Evolutionary conservation across 176 grass and related monocot species (phyloP), one percentile per base, ranked within the genome.

Genomic region (Carex pumila): DNA sequence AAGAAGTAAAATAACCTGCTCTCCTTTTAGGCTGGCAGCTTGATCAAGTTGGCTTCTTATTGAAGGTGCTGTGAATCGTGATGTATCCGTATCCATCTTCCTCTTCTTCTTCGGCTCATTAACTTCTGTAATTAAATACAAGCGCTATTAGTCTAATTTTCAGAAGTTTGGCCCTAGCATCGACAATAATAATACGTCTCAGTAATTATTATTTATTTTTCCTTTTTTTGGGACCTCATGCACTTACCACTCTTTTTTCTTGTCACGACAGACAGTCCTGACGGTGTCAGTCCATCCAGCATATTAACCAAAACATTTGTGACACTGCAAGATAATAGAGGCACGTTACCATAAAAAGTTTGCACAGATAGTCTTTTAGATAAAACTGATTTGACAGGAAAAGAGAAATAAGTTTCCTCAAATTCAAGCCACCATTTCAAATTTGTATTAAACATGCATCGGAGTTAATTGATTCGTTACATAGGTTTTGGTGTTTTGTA

Each of bases 211-310:
- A 41, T 69, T 8, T 18, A 9, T n/a, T 47, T 70, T 17, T 80
- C 3, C 29, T 19, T 64, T 21, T 36, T 77, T 69, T 30, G 43
- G 68, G 39, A 62, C n/a, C 22, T 82, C 18, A 62, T 64, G 47
- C 52, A 36, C 86, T 93, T 82, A 98, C 96, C 96, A 61, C 75
- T 95, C 60, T 95, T 98, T 89, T 95, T 98, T 84, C 91, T 95
- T 83, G 85, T 91, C 73, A 85, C 65, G 86, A 83, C 81, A 77
- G 93, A 90, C 83, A 64, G 61, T 88, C 96, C 92, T 84, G 92
- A 91, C 87, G 92, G 95, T 45, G 89, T 70, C 56, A 98, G 58
- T 22, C 88, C 90, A 92, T 98, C 95, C 36, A 94, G 70, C 61
- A 87, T 63, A 85, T 36, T 73, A 66, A 88, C 43, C 88, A 98